Evolutionary conservation across 495 filamentous ascomycete species (phyloP).

Genomic region (Copromyces sp.): DNA sequence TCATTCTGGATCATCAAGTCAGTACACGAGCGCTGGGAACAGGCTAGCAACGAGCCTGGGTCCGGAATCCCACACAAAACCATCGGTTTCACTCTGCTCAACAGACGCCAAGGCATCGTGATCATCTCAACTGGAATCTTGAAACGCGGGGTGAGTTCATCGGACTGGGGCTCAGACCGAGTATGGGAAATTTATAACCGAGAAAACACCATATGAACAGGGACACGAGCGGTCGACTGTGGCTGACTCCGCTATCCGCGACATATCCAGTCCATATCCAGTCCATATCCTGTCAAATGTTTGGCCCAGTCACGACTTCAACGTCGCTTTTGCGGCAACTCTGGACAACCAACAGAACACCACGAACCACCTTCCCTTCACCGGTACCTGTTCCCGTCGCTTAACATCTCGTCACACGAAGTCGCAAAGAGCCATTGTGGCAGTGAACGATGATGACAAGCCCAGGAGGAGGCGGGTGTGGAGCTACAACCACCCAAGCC

Average conservation of each 20-base stretch:
- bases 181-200: neutral
- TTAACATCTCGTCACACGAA: neutral
- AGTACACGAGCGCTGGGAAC: neutral
- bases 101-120: neutral
- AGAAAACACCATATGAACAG: neutral
- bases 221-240: neutral
- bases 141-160: neutral
- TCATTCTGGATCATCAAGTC: neutral
- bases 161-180: neutral
- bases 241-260: neutral
- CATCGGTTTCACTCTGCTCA: neutral
- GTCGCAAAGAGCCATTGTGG: neutral
- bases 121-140: neutral
- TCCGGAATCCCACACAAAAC: neutral
- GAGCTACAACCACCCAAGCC: neutral
- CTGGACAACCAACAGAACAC: neutral
- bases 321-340: neutral
- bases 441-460: neutral
- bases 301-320: neutral
- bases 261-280: neutral
- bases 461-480: neutral
- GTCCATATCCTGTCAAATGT: neutral
- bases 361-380: neutral
- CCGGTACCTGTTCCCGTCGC: neutral
- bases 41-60: neutral